Evolutionary conservation across 805 yeast species (phyloP), one percentile per base, ranked within the genome.

Genomic region (Nakazawaea populi): DNA sequence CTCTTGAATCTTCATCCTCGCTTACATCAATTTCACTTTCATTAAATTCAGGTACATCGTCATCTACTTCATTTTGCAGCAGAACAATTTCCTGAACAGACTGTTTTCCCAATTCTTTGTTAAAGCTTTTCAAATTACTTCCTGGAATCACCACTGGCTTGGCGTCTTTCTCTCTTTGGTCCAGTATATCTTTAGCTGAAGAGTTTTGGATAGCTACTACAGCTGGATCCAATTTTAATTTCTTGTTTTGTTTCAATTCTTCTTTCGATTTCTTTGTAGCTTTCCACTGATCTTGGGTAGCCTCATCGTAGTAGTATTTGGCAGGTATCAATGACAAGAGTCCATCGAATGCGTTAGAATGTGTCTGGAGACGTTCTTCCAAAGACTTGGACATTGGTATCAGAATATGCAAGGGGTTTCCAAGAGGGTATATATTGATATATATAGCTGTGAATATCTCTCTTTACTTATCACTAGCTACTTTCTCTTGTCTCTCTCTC

Each of bases 281-380:
- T 59, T 85, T 83, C 97, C 97, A 91, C 68, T 92, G 97, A 48
- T 85, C 84, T 59, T 85, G 83, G 2, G 92, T 85, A 52, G 88
- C 92, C 39, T 87, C 96, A 65, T 91, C 97, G 64, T 88, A 90
- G 65, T 92, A 92, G 62, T 86, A 90, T 63, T 90, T 89, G 3
- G 97, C 96, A 3, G 98, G 97, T 52, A 92, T 91, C 66, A 92
- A 72, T 24, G 97, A 89, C 53, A 92, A 73, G 48, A 92, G 72
- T 28, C 97, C 96, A 63, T 88, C 89, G 65, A 92, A 92, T 4
- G 97, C 89, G 47, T 81, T 72, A 11, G 94, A 83, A 62, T 86
- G 90, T 34, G 81, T 80, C 67, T 86, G 83, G 58, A 87, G 76
- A 57, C 96, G 82, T 63, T 87, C 94, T 83, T 82, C 50, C 18